Evolutionary conservation across 352 stramenopile species (phyloP), one percentile per base, ranked within the genome.

Genomic region (Phytophthora tentaculata): DNA sequence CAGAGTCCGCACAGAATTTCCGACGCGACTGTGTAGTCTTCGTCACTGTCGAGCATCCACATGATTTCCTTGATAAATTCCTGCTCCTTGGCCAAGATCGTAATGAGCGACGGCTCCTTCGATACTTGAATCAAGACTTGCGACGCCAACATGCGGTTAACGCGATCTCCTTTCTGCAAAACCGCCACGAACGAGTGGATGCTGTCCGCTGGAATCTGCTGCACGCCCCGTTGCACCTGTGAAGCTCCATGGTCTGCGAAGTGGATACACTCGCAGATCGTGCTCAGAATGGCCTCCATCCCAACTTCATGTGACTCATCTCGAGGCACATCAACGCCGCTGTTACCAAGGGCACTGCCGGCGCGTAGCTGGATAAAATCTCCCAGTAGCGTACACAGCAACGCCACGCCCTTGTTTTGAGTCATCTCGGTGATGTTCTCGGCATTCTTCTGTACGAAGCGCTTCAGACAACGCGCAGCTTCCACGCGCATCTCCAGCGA

Each of bases 241-340:
- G 66, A 71, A 56, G 66, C 50, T 7, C 76, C 72, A 53, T 56
- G 64, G 56, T 91, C 82, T 1, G 78, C 61, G 16, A 91, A 71
- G 28, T 91, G 79, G 22, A 95, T 80, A 39, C 83, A 93, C 49
- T 93, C 84, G 45, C 79, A 92, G 13, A 95, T 81, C 0, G 84
- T 93, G 56, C 75, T 89, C 48, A 95, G 55, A 44, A 92, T 89
- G 5, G 84, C 81, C 60, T 93, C 86, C 23, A 95, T 79, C 20
- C 78, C 85, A 0, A 88, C 79, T 45, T 92, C 81, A 28, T 86
- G 74, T 14, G 82, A 79, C 28, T 95, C 84, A 52, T 89, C 81
- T 13, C 37, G 77, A n/a, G 47, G 55, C 9, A 28, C 50, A 8
- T 72, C 62, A 57, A 61, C 55, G 32, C 63, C 62, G 22, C 56